These are phyloP conservation scores for Candida cerambycidarum DNA, from an alignment of 805 yeast species.

Conservation along the genomic window DNA sequence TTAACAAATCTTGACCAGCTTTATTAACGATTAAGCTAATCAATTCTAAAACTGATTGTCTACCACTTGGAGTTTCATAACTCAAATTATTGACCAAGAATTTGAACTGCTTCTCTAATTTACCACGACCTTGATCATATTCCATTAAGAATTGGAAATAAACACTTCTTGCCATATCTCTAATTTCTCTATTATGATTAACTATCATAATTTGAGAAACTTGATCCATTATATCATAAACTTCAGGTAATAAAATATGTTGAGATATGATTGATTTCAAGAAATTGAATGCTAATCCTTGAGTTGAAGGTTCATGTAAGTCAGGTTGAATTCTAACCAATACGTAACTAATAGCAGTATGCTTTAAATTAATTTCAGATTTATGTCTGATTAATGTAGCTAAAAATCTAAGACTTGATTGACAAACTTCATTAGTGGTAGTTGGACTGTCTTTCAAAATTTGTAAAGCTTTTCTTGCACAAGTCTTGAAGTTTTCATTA, in stretches of 20 bases:
- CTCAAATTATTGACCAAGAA: conserved; percentile 76
- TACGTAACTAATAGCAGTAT: conserved; percentile 69
- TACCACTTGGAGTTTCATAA: conserved; percentile 83
- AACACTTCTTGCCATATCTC: conserved; percentile 81
- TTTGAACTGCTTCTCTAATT: conserved; percentile 78
- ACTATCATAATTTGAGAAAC: conserved; percentile 86
- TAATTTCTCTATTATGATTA: conserved; percentile 75
- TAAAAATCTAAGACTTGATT: conserved; percentile 71
- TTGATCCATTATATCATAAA: conserved; percentile 83
- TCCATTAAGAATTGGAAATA: conserved; percentile 87
- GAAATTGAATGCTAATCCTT: conserved; percentile 84
- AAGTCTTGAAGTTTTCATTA: conserved; percentile 52
- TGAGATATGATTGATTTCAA: conserved; percentile 74
- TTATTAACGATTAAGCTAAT: conserved; percentile 68
- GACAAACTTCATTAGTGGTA: conserved; percentile 78
- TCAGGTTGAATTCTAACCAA: conserved; percentile 78
- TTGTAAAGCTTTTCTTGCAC: conserved; percentile 59
- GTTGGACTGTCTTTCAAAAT: conserved; percentile 74
- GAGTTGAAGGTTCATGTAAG: conserved; percentile 83
- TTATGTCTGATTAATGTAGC: conserved; percentile 71
- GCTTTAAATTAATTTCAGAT: conserved; percentile 63
- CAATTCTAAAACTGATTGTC: conserved; percentile 88
- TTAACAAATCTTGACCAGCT: conserved; percentile 57
- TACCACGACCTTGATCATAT: conserved; percentile 88
- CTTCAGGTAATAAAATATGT: conserved; percentile 77